These are phyloP conservation scores for Massariosphaeria phaeospora DNA, from an alignment of 495 filamentous ascomycete species.

Conservation along the genomic window DNA sequence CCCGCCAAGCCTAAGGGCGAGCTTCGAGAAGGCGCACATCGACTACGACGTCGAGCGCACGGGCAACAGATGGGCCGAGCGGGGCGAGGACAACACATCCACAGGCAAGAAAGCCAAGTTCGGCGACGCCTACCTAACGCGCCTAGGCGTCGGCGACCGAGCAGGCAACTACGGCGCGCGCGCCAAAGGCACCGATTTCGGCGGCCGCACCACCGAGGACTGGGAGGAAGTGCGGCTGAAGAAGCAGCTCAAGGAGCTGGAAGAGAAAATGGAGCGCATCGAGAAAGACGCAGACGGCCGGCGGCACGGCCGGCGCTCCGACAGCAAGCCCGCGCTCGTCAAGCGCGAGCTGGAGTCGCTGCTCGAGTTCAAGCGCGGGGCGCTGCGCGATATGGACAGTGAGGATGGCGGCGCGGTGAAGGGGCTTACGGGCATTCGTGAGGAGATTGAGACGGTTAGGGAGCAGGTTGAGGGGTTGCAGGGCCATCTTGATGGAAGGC, in stretches of 20 bases:
- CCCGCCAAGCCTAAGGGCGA: constrained; percentile 79
- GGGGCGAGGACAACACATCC: constrained; percentile 63
- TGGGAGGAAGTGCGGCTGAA: constrained; percentile 97
- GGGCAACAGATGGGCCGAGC: constrained; percentile 59
- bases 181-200: constrained; percentile 79
- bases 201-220: constrained; percentile 63
- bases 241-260: constrained; percentile 82
- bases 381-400: constrained; percentile 49
- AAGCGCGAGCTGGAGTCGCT: constrained; percentile 91
- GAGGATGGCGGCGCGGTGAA: constrained; percentile 40
- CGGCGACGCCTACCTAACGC: constrained; percentile 89
- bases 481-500: constrained; percentile 40
- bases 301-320: constrained; percentile 51
- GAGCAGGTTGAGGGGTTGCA: constrained; percentile 47
- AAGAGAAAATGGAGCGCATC: constrained; percentile 73
- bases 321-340: constrained; percentile 70
- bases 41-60: constrained; percentile 86
- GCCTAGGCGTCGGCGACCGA: constrained; percentile 79
- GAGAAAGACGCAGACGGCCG: constrained; percentile 57
- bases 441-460: constrained; percentile 43
- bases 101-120: constrained; percentile 93
- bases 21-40: constrained; percentile 89
- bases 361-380: constrained; percentile 69
- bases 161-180: constrained; percentile 49
- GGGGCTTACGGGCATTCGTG: constrained; percentile 49